Evolutionary conservation across 306 rosid species (phyloP).

Genomic region (Hippophae gyantsensis): DNA sequence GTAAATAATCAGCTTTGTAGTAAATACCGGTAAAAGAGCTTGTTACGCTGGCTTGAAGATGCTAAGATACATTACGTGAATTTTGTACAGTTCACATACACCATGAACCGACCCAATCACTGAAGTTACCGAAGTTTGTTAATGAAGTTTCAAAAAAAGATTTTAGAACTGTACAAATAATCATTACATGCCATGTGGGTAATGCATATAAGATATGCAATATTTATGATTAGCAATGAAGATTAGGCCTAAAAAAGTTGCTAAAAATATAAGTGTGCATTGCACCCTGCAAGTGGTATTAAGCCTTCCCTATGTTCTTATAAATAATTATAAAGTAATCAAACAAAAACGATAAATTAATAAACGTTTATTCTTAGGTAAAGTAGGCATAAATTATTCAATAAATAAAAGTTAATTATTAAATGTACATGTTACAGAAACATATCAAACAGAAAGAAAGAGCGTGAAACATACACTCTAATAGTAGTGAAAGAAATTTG

Average conservation of each 20-base stretch:
- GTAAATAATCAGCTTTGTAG: no score
- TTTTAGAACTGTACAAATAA: conserved; percentile 12
- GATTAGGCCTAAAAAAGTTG: conserved; percentile 10
- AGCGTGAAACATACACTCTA: not conserved
- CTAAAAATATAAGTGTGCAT: conserved; percentile 9
- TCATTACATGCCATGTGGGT: conserved; percentile 38
- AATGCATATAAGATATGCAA: conserved; percentile 24
- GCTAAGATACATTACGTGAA: no score
- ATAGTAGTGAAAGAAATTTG: no score
- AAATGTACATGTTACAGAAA: conserved; percentile 22
- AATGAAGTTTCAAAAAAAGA: conserved; percentile 30
- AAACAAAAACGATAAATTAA: conserved; percentile 15
- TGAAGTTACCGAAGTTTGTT: not conserved
- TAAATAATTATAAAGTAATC: conserved; percentile 23
- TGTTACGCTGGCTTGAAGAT: no score
- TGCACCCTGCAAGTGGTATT: conserved; percentile 26
- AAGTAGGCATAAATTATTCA: conserved; percentile 28
- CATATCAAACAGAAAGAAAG: not conserved
- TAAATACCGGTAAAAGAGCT: no score
- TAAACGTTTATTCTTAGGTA: conserved; percentile 22
- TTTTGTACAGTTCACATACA: no score
- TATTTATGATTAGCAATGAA: conserved; percentile 30
- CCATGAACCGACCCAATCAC: no score
- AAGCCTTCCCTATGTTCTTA: conserved; percentile 14
- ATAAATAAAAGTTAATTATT: conserved; percentile 17